Percentiles rank a stretch among this genome's conserved stretches.
Evolutionary conservation across 176 grass and related monocot genomes (phyloP).

Genomic region (Ensete ventricosum): DNA sequence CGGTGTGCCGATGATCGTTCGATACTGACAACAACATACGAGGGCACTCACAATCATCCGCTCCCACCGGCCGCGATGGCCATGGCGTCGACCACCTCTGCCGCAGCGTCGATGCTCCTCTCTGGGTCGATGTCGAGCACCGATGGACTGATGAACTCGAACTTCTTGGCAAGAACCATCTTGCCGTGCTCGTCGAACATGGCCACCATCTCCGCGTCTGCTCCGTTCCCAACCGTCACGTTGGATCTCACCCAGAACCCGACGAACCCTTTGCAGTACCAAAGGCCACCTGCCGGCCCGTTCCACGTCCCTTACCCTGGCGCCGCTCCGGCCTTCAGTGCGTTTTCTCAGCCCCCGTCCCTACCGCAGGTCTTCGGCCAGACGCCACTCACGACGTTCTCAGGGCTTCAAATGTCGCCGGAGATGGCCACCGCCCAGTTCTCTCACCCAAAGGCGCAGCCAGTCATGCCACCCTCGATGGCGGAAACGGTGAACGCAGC

Average conservation of each 20-base stretch:
- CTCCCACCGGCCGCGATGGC: constrained; percentile 87
- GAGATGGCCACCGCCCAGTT: constrained; percentile 27
- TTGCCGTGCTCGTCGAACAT: constrained; percentile 84
- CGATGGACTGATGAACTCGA: constrained; percentile 44
- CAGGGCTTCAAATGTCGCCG: constrained; percentile 57
- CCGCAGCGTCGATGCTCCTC: constrained; percentile 73
- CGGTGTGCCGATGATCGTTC: constrained; percentile 77
- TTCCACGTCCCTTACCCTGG: constrained; percentile 35
- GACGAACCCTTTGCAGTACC: constrained; percentile 45
- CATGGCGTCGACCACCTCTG: constrained; percentile 88
- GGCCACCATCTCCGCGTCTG: constrained; percentile 89
- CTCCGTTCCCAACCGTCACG: constrained; percentile 82
- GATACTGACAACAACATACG: constrained; percentile 85
- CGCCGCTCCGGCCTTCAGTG: not conserved
- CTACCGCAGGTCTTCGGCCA: constrained; percentile 32
- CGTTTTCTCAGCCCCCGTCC: constrained; percentile 15
- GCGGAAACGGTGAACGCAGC: constrained; percentile 61
- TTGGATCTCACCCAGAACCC: constrained; percentile 71
- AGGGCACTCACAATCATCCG: constrained; percentile 87
- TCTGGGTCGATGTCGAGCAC: constrained; percentile 79
- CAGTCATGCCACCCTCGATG: constrained; percentile 6
- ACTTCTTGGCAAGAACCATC: constrained; percentile 63
- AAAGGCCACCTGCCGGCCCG: constrained; percentile 13
- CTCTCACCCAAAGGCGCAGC: constrained; percentile 27
- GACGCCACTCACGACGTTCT: constrained; percentile 59